Conservation (phyloP, 192 early-diverging fungal genomes). For the Backusella psychrophila region DNA sequence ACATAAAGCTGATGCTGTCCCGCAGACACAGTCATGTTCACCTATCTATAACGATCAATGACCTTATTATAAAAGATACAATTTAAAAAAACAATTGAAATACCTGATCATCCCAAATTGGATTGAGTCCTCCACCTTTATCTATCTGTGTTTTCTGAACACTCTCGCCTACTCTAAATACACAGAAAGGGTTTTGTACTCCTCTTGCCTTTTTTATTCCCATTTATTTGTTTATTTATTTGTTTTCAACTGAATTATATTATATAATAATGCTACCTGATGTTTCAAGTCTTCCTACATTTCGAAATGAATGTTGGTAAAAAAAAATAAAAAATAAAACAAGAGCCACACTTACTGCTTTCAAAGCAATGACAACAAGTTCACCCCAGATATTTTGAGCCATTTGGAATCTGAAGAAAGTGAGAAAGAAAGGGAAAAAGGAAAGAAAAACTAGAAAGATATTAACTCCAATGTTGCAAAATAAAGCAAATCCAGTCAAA, state of each 20-base stretch:
- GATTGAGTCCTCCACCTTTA: background rate
- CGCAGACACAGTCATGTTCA: background rate
- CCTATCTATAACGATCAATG: conserved; percentile 2
- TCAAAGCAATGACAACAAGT: background rate
- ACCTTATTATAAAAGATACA: background rate
- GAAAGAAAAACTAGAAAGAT: background rate
- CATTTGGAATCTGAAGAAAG: background rate
- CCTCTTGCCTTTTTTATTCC: background rate
- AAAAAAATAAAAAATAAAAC: background rate
- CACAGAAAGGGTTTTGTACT: background rate
- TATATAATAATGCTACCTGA: background rate
- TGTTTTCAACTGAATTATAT: background rate
- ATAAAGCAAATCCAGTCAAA: background rate
- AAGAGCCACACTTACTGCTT: background rate
- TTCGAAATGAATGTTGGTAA: background rate
- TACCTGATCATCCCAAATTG: conserved; percentile 1
- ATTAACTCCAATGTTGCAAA: background rate
- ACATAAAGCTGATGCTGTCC: background rate
- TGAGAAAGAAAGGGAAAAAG: background rate
- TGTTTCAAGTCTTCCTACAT: conserved; percentile 1
- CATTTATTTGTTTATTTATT: background rate
- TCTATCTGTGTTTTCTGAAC: background rate
- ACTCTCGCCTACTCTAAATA: background rate
- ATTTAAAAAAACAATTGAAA: too few species aligned
- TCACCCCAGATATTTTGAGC: background rate